A percentile compares a stretch with the other conserved stretches of the same genome.
These are phyloP conservation scores for Bassia scoparia DNA, from an alignment of 148 eudicot species.

Conservation along the genomic window DNA sequence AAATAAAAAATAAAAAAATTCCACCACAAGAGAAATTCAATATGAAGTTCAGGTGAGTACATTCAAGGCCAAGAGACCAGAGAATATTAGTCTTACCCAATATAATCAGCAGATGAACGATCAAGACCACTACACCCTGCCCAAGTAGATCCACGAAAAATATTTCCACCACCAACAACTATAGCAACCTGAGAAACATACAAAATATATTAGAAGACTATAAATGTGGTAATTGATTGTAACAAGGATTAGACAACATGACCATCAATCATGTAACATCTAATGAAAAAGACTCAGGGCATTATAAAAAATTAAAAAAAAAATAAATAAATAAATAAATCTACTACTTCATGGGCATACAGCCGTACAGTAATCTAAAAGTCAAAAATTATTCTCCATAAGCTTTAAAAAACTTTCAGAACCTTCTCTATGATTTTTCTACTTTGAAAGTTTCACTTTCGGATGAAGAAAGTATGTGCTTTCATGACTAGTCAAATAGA, in stretches of 20 bases:
- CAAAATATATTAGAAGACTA: slow-evolving; percentile 4
- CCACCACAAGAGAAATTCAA: no score
- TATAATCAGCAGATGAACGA: slow-evolving; percentile 94
- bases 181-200: slow-evolving; percentile 65
- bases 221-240: not conserved
- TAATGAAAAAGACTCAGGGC: not conserved
- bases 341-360: not conserved
- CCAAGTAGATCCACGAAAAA: slow-evolving; percentile 89
- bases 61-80: not conserved
- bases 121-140: slow-evolving; percentile 88
- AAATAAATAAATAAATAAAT: no score
- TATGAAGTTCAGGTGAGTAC: slow-evolving; percentile 1
- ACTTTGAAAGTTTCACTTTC: not conserved
- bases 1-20: not conserved
- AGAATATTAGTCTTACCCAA: slow-evolving; percentile 64
- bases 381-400: not conserved
- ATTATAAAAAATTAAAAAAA: no score
- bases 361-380: not conserved
- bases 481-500: slow-evolving; percentile 4
- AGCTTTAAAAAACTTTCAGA: not conserved
- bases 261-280: not conserved
- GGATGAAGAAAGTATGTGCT: not conserved
- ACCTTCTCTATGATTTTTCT: not conserved
- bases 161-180: slow-evolving; percentile 93
- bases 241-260: not conserved